Conservation (phyloP, 257 asterid species). For the Nicotiana otophora region DNA sequence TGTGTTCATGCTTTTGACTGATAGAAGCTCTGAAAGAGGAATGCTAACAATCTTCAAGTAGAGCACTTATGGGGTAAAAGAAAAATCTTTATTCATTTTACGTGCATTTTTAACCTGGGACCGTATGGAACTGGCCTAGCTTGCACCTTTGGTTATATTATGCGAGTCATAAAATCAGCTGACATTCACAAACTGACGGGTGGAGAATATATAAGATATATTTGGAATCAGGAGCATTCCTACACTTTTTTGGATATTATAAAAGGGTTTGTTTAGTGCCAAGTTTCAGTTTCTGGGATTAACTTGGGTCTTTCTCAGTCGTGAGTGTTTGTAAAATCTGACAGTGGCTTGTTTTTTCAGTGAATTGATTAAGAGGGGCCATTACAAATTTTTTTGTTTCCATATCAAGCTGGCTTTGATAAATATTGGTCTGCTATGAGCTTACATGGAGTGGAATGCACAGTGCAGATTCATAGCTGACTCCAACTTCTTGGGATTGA, state of each 20-base stretch:
- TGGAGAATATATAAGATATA: background rate
- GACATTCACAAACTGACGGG: background rate
- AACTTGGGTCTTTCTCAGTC: background rate
- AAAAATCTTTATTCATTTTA: background rate
- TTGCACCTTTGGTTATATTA: background rate
- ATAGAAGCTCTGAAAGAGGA: slow-evolving; percentile 5
- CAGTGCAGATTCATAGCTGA: background rate
- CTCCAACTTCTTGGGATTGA: background rate
- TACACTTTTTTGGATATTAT: slow-evolving; percentile 1
- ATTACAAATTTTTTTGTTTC: background rate
- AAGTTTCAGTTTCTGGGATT: background rate
- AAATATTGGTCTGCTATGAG: background rate
- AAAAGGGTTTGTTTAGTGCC: background rate
- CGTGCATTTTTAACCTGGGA: background rate
- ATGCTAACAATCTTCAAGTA: background rate
- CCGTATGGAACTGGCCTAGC: background rate
- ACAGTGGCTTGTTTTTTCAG: background rate
- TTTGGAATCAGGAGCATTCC: background rate
- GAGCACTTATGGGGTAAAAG: background rate
- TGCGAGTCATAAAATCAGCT: background rate
- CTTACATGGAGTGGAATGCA: background rate
- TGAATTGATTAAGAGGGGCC: background rate
- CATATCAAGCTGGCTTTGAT: background rate
- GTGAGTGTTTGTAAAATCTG: background rate
- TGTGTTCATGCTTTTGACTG: background rate